Percentiles rank a stretch among this genome's conserved stretches.
Evolutionary conservation across 305 asterid genomes (phyloP).

Genomic region (Caryopteris hybrid): DNA sequence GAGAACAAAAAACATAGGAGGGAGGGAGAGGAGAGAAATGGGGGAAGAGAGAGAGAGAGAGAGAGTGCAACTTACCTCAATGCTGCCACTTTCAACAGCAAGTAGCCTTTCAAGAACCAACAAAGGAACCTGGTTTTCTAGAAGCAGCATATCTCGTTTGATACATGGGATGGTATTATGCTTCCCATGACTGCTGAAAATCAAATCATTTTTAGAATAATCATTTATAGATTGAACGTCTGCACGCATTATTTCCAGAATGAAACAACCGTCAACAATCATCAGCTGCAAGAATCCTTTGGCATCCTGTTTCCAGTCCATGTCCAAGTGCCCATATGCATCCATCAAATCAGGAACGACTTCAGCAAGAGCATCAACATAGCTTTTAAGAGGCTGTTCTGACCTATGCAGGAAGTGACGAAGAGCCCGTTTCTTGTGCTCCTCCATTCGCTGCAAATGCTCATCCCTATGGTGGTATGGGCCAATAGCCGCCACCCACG

Average conservation of each 20-base stretch:
- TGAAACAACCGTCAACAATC: constrained; percentile 48
- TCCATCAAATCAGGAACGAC: constrained; percentile 22
- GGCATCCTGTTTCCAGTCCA: neutral
- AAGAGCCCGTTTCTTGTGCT: constrained; percentile 4
- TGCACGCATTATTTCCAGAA: constrained; percentile 37
- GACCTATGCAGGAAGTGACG: constrained; percentile 8
- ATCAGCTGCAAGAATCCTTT: constrained; percentile 31
- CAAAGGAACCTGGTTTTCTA: constrained; percentile 45
- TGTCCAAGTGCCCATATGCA: constrained; percentile 33
- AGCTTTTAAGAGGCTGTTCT: neutral
- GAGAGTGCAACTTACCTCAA: constrained; percentile 5
- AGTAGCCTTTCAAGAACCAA: constrained; percentile 26
- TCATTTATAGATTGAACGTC: neutral
- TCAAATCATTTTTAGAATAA: constrained; percentile 34
- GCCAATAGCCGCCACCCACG: constrained; percentile 4
- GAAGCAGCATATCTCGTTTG: constrained; percentile 41
- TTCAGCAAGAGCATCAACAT: neutral
- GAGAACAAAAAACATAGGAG: neutral
- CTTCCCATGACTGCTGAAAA: constrained; percentile 38
- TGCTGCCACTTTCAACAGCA: neutral
- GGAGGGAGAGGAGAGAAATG: neutral
- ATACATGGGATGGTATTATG: constrained; percentile 27
- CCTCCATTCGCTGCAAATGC: constrained; percentile 2
- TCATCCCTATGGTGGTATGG: neutral
- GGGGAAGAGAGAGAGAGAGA: neutral